Percentiles rank a stretch among this genome's conserved stretches.
Evolutionary conservation across 208 protist genomes (phyloP).

Genomic region (Trypanosoma caninum): DNA sequence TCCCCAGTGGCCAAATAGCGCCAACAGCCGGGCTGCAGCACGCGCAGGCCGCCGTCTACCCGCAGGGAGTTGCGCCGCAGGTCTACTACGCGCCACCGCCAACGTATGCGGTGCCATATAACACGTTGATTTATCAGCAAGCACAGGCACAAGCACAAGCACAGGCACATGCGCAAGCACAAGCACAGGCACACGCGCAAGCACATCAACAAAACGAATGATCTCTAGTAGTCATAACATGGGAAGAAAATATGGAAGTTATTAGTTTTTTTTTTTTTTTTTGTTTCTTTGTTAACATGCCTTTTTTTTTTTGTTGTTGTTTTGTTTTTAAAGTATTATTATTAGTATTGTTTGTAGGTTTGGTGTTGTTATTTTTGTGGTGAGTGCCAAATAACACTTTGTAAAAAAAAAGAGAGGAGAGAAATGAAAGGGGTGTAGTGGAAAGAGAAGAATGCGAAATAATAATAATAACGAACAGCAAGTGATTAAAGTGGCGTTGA

Average conservation of each 20-base stretch:
- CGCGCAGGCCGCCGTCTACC: background rate
- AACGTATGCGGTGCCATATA: constrained; percentile 14
- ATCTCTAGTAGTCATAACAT: too few species aligned
- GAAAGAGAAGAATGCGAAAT: constrained; percentile 11
- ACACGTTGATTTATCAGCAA: constrained; percentile 8
- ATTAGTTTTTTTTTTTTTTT: background rate
- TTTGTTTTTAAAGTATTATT: background rate
- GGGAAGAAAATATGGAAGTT: too few species aligned
- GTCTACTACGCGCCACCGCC: constrained; percentile 11
- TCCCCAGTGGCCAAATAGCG: constrained; percentile 7
- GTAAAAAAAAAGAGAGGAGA: background rate
- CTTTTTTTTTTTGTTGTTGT: background rate
- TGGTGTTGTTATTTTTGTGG: background rate
- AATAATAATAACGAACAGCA: constrained; percentile 10
- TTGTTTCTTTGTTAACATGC: background rate
- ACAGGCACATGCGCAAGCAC: constrained; percentile 12
- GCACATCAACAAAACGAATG: too few species aligned
- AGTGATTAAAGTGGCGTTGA: constrained; percentile 2
- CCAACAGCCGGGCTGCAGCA: background rate
- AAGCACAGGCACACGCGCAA: constrained; percentile 5
- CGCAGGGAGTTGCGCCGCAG: background rate
- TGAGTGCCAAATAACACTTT: background rate
- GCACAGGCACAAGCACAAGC: background rate
- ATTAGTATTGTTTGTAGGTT: background rate
- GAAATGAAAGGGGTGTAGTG: background rate